Base-by-base conservation (phyloP, 306 rosid species). In the Aeschynomene evenia region DNA sequence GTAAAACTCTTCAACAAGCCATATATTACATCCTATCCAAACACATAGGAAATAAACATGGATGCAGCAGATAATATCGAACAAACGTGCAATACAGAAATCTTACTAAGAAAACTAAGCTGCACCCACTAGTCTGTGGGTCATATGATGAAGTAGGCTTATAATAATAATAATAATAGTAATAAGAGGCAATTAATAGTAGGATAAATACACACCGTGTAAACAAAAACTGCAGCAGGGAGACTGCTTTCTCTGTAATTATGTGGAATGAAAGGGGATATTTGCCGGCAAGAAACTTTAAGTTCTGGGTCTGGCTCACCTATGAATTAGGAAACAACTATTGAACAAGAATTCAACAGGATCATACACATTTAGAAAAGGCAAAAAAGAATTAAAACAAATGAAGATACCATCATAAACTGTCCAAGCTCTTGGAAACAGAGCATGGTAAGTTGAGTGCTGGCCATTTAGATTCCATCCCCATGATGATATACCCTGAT, bases 341-440 rank as follows among this genome's bases (percentile, higher is more conserved):
- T 67, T 48, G 76, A 54, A 54, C 57, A 65, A 67, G 7, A 56
- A 51, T 13, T 60, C 50, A 53, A 19, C 54, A 61, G 45, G 70
- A 50, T 15, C 21, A 54, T 5, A 28, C 45, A 63, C 48, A 62
- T 37, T 36, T 23, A 48, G 19, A 19, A 37, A 66, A 61, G 14
- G 19, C 1, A 3, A 45, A 45, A n/a, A 75, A 34, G 59, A 68
- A 79, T 65, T 56, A 7, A 66, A 64, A 51, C 51, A 59, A 79
- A 46, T 66, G 73, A 55, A 50, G 49, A 74, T 88, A 94, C 99
- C 99, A 80, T 94, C 99, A 70, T 94, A 94, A 76, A 94, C 56
- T 21, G 99, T 94, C 99, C 99, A 94, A 58, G 99, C 96, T 88
- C 99, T 94, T 29, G 99, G 99, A 84, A 94, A 94, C 77, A 94